Evolutionary conservation across 306 rosid species (phyloP), one percentile per base, ranked within the genome.

Genomic region (Geum urbanum): DNA sequence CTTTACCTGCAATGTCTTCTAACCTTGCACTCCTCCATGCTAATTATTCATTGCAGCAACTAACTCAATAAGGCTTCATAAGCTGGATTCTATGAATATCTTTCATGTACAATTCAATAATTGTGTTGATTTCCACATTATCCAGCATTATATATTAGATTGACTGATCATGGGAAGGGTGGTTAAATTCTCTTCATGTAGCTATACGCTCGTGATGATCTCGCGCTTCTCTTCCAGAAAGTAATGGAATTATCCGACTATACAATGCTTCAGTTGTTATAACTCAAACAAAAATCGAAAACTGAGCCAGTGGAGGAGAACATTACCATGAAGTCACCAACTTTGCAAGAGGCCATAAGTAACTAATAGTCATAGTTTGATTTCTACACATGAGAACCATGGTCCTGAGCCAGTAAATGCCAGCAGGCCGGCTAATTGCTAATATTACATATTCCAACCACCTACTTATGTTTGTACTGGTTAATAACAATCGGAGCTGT

Each of bases 1-100:
- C 71, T 79, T 79, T 64, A 55, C 54, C 57, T 44, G 82, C 70
- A 63, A 73, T 55, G 76, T 61, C 37, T 59, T 53, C 76, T 84
- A 71, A 73, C 72, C 53, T 40, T 1, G 24, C n/a, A 24, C 51
- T 69, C 35, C 50, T 24, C 48, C 58, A 48, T 6, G 35, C 68
- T n/a, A 49, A 70, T 41, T 56, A 41, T 43, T 70, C 53, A 13
- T 16, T 55, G 16, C 19, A 55, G 49, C 50, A 45, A 59, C 72
- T 66, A 67, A 66, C 32, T 37, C 18, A 27, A 6, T 20, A 54
- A 46, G 44, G 63, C 65, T 27, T 63, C 19, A 16, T 44, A 18
- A 8, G 19, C 9, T 53, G 70, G 47, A 65, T 12, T 65, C 12
- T 46, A 16, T 15, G 58, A 47, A 27, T 14, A 24, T 48, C 14